These are phyloP conservation scores for Millerago galiae DNA, from an alignment of 805 yeast species.

Conservation along the genomic window DNA sequence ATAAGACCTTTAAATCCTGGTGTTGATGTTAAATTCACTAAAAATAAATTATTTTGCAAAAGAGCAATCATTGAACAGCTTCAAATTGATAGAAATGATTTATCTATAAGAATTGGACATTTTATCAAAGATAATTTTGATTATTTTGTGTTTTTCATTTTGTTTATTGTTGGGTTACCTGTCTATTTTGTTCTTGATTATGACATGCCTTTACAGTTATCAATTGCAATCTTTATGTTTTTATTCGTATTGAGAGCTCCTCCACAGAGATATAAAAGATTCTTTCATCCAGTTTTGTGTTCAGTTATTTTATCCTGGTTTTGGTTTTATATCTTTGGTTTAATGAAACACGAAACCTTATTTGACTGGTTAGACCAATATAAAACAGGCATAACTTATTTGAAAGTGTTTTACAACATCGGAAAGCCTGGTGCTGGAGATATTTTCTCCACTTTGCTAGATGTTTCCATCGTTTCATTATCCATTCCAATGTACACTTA, in stretches of 20 bases:
- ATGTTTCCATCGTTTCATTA: constrained; percentile 67
- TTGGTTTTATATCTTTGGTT: constrained; percentile 52
- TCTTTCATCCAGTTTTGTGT: constrained; percentile 65
- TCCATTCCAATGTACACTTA: constrained; percentile 75
- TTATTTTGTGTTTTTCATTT: constrained; percentile 40
- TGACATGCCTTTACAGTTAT: constrained; percentile 56
- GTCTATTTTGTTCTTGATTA: constrained; percentile 52
- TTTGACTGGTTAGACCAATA: constrained; percentile 45
- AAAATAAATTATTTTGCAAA: constrained; percentile 17
- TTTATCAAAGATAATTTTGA: constrained; percentile 43
- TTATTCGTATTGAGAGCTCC: constrained; percentile 36
- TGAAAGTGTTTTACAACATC: constrained; percentile 42
- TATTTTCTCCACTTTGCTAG: constrained; percentile 63
- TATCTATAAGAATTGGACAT: constrained; percentile 27
- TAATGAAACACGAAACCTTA: constrained; percentile 46
- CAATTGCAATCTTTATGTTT: constrained; percentile 53
- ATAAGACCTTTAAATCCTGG: constrained; percentile 13
- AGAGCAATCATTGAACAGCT: constrained; percentile 17
- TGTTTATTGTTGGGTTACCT: constrained; percentile 53
- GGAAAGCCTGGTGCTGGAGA: constrained; percentile 81
- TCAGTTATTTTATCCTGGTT: constrained; percentile 61
- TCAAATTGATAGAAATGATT: constrained; percentile 5
- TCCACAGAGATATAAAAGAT: constrained; percentile 43
- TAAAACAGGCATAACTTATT: constrained; percentile 64
- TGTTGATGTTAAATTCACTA: constrained; percentile 4